A percentile compares a stretch with the other conserved stretches of the same genome.
Evolutionary conservation across 2,329 filamentous ascomycete species (phyloP).

Genomic region (Sclerotinia sclerotiorum): DNA sequence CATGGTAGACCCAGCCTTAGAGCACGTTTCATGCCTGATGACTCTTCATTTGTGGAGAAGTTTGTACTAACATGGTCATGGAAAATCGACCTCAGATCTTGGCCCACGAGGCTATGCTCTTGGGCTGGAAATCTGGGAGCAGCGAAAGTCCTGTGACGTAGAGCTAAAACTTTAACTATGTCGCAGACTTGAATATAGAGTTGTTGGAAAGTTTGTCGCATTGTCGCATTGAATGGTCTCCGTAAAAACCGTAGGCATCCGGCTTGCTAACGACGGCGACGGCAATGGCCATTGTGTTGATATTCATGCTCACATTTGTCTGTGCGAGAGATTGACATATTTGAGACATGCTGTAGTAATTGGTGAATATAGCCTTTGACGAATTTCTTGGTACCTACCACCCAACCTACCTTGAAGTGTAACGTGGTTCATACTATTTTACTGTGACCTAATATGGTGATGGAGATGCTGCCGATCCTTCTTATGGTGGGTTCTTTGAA

Average conservation of each 20-base stretch:
- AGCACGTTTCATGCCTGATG: slow-evolving; percentile 18
- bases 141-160: neutral
- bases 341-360: slow-evolving; percentile 2
- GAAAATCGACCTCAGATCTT: slow-evolving; percentile 4
- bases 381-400: neutral
- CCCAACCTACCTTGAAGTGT: slow-evolving; percentile 4
- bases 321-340: neutral
- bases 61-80: slow-evolving; percentile 5
- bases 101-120: slow-evolving; percentile 17
- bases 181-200: neutral
- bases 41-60: slow-evolving; percentile 13
- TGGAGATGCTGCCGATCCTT: slow-evolving; percentile 18
- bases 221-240: neutral
- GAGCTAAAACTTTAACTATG: neutral
- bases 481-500: slow-evolving; percentile 13
- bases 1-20: neutral
- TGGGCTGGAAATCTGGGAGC: neutral
- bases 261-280: neutral
- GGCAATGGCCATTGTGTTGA: neutral
- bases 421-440: slow-evolving; percentile 5
- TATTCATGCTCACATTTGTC: neutral
- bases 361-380: neutral
- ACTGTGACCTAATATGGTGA: slow-evolving; percentile 19
- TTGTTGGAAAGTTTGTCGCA: slow-evolving; percentile 1
- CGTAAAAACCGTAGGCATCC: neutral